Evolutionary conservation across 768 basidiomycete species (phyloP), one percentile per base, ranked within the genome.

Genomic region (Boletales sp.): DNA sequence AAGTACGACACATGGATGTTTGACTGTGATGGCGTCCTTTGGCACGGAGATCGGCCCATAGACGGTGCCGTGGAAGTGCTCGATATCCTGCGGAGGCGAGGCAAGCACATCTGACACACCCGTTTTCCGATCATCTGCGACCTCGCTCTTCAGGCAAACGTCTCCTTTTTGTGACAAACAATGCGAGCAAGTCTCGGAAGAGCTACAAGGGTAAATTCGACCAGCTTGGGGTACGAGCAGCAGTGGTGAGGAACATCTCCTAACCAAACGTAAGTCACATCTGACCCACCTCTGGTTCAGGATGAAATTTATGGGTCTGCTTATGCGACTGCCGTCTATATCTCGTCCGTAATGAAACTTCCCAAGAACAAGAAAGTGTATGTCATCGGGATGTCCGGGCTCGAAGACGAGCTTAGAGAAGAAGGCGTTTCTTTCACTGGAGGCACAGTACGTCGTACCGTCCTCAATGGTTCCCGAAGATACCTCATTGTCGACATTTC

Each of bases 251-350:
- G 72, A 40, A 17, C 47, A 47, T 27, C 42, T 49, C 37, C 49
- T 36, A 40, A 41, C 32, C 27, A 40, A 38, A 14, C 7, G 18
- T 27, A 15, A 19, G 13, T 36, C 34, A 24, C 14, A 5, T 46
- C 43, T 52, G 36, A 54, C 13, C 3, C 17, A 27, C 38, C 13
- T 31, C 17, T 46, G n/a, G 40, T 18, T 9, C 56, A 98, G 95
- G 90, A 97, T 52, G 97, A 98, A 66, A 91, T 98, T 47, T 97
- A 91, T 58, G 92, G 94, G 45, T 98, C 95, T 7, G 95, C 94
- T 2, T 98, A 89, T 56, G 87, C 86, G 1, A 73, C 88, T 12
- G 87, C 86, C 0, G 83, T 87, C 32, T 90, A 97, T 69, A 72
- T 97, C 21, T 94, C 94, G 0, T 83, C 90, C 36, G 87, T 97